Conservation (phyloP, 176 grass and related monocot genomes). For the Triticum timopheevii region DNA sequence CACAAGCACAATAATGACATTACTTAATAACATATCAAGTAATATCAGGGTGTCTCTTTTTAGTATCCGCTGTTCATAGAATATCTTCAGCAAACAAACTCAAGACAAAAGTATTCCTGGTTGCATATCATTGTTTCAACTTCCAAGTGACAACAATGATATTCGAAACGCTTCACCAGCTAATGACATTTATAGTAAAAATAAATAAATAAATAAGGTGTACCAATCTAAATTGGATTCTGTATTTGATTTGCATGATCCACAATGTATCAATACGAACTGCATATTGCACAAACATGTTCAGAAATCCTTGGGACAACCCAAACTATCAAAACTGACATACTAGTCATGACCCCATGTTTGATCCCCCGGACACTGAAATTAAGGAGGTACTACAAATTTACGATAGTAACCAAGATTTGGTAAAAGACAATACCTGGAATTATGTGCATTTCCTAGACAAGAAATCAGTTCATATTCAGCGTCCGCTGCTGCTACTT, state of each 20-base stretch:
- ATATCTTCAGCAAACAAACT: not conserved
- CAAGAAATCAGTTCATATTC: constrained; percentile 34
- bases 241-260: not conserved
- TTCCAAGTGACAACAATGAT: not conserved
- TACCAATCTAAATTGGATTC: not conserved
- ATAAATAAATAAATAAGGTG: not conserved
- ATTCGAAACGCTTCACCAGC: not conserved
- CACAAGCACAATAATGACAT: constrained; percentile 26
- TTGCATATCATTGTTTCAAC: not conserved
- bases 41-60: not conserved
- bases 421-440: constrained; percentile 27
- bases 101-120: not conserved
- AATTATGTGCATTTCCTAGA: constrained; percentile 44
- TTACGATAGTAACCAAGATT: not conserved
- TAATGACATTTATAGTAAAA: constrained; percentile 5
- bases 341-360: not conserved
- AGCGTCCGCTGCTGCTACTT: constrained; percentile 51
- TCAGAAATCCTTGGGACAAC: not conserved
- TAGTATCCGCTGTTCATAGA: not conserved
- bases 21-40: not conserved
- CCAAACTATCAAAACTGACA: not conserved
- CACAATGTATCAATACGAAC: not conserved
- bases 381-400: not conserved
- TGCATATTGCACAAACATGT: not conserved
- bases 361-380: not conserved